phyloP scores from a whole-genome alignment of 208 protist species.

The Acanthamoeba sp. region DNA sequence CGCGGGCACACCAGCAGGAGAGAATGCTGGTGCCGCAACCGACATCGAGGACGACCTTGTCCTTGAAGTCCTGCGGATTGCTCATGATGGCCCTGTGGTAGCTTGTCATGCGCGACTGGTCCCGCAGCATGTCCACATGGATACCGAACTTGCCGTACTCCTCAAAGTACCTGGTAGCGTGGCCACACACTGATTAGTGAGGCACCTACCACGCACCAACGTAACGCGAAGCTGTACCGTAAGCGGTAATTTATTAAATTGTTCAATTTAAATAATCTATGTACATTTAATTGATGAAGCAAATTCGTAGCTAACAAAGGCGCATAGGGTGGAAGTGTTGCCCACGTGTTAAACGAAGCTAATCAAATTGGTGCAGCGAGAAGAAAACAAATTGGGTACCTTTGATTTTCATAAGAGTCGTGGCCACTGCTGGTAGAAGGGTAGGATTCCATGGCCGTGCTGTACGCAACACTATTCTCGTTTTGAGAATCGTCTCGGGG shows the following conservation, averaged over 20 bases:
- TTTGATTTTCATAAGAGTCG: constrained; percentile 33
- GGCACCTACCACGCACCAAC: not conserved
- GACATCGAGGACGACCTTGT: constrained; percentile 73
- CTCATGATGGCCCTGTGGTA: constrained; percentile 50
- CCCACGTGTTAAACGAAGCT: not conserved
- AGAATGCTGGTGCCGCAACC: constrained; percentile 66
- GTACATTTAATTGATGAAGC: not conserved
- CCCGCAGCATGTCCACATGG: constrained; percentile 57
- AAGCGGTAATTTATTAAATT: not conserved
- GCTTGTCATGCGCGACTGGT: constrained; percentile 26
- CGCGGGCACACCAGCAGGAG: constrained; percentile 20
- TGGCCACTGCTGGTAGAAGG: not conserved
- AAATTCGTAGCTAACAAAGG: too few species aligned
- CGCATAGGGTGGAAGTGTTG: too few species aligned
- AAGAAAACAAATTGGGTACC: not conserved
- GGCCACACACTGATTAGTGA: not conserved
- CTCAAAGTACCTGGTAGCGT: constrained; percentile 1
- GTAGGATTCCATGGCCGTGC: not conserved
- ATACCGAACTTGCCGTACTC: constrained; percentile 57
- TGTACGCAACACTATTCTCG: not conserved
- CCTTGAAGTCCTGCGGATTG: constrained; percentile 59
- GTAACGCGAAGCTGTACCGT: not conserved
- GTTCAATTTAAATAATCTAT: not conserved
- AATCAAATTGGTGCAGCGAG: not conserved
- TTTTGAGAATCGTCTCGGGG: not conserved